Evolutionary conservation across 2,329 filamentous ascomycete genomes (phyloP).

Genomic region (Cercospora janseana): DNA sequence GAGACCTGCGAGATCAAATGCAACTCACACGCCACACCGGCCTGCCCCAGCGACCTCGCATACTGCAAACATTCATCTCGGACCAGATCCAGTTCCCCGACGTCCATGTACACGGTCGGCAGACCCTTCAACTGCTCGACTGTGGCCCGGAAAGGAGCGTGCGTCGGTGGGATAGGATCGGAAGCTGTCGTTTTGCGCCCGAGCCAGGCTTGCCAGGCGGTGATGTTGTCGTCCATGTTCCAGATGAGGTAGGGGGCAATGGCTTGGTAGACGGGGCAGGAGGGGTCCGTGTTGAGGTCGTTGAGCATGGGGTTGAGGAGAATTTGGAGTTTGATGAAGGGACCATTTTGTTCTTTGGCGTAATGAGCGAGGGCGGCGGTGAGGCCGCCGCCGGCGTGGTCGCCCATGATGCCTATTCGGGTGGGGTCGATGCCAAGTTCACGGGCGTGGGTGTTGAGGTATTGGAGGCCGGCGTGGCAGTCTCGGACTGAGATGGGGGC

Average conservation of each 20-base stretch:
- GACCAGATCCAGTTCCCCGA: conserved; percentile 48
- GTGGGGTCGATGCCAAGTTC: conserved; percentile 45
- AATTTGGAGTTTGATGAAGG: conserved; percentile 42
- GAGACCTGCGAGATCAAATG: conserved; percentile 47
- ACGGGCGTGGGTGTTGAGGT: conserved; percentile 40
- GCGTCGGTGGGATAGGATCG: conserved; percentile 37
- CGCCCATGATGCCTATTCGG: conserved; percentile 45
- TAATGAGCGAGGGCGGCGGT: conserved; percentile 43
- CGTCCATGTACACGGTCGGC: conserved; percentile 47
- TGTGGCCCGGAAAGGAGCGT: conserved; percentile 40
- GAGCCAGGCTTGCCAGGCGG: conserved; percentile 46
- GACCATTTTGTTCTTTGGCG: conserved; percentile 32
- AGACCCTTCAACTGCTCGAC: conserved; percentile 39
- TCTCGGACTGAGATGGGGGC: conserved; percentile 43
- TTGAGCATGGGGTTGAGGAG: conserved; percentile 52
- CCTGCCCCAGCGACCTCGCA: conserved; percentile 42
- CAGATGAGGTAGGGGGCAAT: conserved; percentile 40
- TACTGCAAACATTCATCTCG: conserved; percentile 45
- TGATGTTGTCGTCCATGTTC: conserved; percentile 41
- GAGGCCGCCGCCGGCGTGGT: conserved; percentile 47
- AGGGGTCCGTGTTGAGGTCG: conserved; percentile 36
- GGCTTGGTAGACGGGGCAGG: conserved; percentile 27
- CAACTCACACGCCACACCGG: conserved; percentile 45
- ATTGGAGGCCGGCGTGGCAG: conserved; percentile 43
- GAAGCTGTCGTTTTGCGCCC: conserved; percentile 39